Evolutionary conservation across 371 early-diverging fungal genomes (phyloP), one percentile per base, ranked within the genome.

Genomic region (Rhizopus delemar): DNA sequence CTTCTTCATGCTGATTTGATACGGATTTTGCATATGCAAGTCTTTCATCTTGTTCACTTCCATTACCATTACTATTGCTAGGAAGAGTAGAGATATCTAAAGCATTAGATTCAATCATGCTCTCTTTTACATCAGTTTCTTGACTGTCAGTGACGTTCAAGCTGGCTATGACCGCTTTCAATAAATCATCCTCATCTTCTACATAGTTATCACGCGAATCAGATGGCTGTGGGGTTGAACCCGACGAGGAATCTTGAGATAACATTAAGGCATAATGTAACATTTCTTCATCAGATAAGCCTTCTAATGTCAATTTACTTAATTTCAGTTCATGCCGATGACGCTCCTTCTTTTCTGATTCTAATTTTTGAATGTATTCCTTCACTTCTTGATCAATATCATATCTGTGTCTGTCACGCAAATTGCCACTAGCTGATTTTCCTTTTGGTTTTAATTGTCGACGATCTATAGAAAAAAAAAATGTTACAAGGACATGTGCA

Each of bases 181-280:
- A 51, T 29, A 80, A 49, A 1, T 65, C 81, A 38, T 80, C 76
- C 33, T 80, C 81, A 8, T 75, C 64, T 2, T 67, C 73, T 7
- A 67, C 48, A 46, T 63, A 65, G 46, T 68, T 70, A 4, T 39
- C 48, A 12, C 41, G 28, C 29, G 38, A 15, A 28, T 12, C 33
- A 6, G 34, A 38, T 16, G 39, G 5, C 3, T 22, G 48, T 29
- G 48, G 8, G 28, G 8, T 12, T 29, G 29, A 8, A 15, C 29
- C 15, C 8, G 5, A 3, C 9, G 61, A 38, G 8, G 28, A 11
- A 34, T 72, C 73, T 45, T 72, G 68, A 31, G 80, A 80, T 9
- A 82, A 15, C 78, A 82, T 78, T 58, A 79, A 53, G 3, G 80
- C 82, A 62, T 80, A 80, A 2, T 67, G 75, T 28, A 82, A 36